Evolutionary conservation across 225 moss, liverwort and hornwort genomes (phyloP), one percentile per base, ranked within the genome.

Genomic region (Rhytidiadelphus loreus): DNA sequence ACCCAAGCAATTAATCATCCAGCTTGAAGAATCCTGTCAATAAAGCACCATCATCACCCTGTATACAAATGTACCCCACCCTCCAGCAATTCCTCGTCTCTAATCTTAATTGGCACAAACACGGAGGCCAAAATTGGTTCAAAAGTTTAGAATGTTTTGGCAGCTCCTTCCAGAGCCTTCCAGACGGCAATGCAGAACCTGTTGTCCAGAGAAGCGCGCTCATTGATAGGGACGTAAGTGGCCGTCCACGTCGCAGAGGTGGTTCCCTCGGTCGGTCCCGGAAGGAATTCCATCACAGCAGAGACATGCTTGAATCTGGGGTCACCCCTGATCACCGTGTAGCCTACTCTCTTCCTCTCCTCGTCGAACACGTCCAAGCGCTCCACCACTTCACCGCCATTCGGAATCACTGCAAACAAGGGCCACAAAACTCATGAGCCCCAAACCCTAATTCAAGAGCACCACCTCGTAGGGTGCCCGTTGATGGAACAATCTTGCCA

Each of bases 231-330:
- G 53, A 92, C 90, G 77, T 69, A 92, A 39, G 89, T 89, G 70
- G 90, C 92, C 24, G 89, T 89, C 92, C 92, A 90, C 12, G 85
- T 89, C 12, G 92, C 92, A 16, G 81, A 85, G 10, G 90, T 92
- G 50, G 91, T 87, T 62, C 86, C 91, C 73, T 46, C 86, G 37
- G 83, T 89, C 19, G 91, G 89, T 19, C 91, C 91, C 10, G 91
- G 86, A 29, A 65, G 58, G 66, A 83, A 91, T 17, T 91, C 59
- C 89, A 86, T 84, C 59, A 89, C 89, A 12, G 86, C 91, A 12
- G 86, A 83, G 58, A 89, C 91, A 30, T 91, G 91, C 89, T 91
- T 91, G 86, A 89, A 91, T 73, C 89, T 86, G 41, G 89, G 86
- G 70, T 91, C 91, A 11, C 91, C 91, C n/a, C 77, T 61, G 30